Conservation (phyloP, 179 eudicot genomes). For the Gypsophila paniculata region DNA sequence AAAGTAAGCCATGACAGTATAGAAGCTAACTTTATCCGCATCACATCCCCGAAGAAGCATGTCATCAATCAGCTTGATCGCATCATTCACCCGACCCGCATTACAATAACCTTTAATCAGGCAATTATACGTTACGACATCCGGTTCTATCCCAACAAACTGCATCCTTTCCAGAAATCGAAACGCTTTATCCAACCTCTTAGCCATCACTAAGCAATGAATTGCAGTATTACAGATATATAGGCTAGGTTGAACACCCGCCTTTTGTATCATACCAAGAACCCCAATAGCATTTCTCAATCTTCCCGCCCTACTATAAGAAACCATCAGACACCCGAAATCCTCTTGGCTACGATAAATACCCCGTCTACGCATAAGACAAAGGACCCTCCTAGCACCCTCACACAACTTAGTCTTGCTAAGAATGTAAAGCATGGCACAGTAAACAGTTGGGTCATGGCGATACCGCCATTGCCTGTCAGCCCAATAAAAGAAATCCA, state of each 20-base stretch:
- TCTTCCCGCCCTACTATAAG: constrained; percentile 69
- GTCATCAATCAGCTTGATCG: constrained; percentile 51
- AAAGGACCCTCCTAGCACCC: constrained; percentile 68
- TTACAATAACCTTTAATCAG: constrained; percentile 80
- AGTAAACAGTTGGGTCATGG: constrained; percentile 61
- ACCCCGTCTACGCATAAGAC: constrained; percentile 57
- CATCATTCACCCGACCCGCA: constrained; percentile 43
- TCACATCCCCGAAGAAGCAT: constrained; percentile 59
- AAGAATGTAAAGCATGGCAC: constrained; percentile 67
- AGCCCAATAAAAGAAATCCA: constrained; percentile 73
- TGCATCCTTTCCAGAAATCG: constrained; percentile 63
- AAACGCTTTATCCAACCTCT: constrained; percentile 61
- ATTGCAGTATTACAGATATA: constrained; percentile 59
- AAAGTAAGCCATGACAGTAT: constrained; percentile 58
- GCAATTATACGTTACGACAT: constrained; percentile 68
- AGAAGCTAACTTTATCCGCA: constrained; percentile 82
- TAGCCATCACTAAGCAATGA: constrained; percentile 58
- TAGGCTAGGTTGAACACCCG: constrained; percentile 58
- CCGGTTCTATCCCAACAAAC: constrained; percentile 54
- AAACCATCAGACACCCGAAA: constrained; percentile 72
- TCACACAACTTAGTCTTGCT: constrained; percentile 68
- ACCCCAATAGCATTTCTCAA: constrained; percentile 60
- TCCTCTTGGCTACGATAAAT: constrained; percentile 44
- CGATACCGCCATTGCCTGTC: constrained; percentile 80
- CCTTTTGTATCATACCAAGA: constrained; percentile 55